Percentiles rank a stretch among this genome's conserved stretches.
phyloP scores from a whole-genome alignment of 768 basidiomycete species.

The Mycena crocata region DNA sequence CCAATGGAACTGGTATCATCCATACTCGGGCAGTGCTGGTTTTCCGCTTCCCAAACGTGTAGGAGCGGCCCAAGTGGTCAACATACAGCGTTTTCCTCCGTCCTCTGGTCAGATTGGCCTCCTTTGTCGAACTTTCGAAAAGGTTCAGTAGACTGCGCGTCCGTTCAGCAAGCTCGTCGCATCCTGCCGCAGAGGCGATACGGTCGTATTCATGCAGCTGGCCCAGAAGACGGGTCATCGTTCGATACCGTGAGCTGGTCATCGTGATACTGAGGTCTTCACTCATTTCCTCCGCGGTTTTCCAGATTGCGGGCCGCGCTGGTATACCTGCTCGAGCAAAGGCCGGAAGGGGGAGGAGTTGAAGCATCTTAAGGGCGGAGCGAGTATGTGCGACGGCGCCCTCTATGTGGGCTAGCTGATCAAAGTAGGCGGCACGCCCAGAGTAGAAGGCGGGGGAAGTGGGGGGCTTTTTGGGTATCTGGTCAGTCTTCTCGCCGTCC shows the following conservation, averaged over 20 bases:
- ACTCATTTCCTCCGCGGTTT: constrained; percentile 69
- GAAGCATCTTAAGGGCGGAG: constrained; percentile 67
- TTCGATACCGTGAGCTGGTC: constrained; percentile 77
- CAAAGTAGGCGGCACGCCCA: constrained; percentile 78
- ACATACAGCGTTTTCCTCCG: constrained; percentile 68
- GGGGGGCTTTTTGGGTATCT: constrained; percentile 56
- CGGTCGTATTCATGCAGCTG: constrained; percentile 73
- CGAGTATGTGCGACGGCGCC: constrained; percentile 68
- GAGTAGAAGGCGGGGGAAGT: constrained; percentile 88
- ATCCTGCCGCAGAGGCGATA: constrained; percentile 70
- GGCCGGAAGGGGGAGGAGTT: constrained; percentile 83
- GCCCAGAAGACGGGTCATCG: constrained; percentile 68
- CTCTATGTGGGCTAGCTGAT: constrained; percentile 76
- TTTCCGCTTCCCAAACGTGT: constrained; percentile 88
- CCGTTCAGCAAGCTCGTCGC: constrained; percentile 62
- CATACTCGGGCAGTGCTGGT: constrained; percentile 92
- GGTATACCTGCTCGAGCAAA: constrained; percentile 72
- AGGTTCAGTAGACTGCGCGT: constrained; percentile 65
- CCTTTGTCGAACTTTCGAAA: constrained; percentile 76
- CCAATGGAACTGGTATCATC: constrained; percentile 74
- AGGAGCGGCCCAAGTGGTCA: constrained; percentile 86
- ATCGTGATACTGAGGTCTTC: constrained; percentile 68
- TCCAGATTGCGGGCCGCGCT: constrained; percentile 75
- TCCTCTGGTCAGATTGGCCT: constrained; percentile 57
- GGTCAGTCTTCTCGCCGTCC: constrained; percentile 25